phyloP scores from a whole-genome alignment of 257 asterid genomes.

The Phtheirospermum japonicum region DNA sequence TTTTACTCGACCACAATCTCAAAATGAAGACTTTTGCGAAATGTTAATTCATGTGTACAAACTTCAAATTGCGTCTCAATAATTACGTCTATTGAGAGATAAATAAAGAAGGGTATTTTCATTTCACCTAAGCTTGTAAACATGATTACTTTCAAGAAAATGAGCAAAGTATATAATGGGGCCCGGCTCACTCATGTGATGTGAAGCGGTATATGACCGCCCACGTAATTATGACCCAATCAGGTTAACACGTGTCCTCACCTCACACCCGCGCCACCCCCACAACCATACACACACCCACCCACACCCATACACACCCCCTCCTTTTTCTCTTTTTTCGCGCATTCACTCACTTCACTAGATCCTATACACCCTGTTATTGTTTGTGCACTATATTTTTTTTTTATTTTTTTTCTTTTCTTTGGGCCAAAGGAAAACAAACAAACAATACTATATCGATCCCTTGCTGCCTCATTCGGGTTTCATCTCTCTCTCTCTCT shows the following conservation, averaged over 20 bases:
- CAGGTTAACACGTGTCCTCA: not conserved
- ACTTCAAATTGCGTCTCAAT: no score
- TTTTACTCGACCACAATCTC: no score
- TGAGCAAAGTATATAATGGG: not conserved
- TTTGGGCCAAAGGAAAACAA: not conserved
- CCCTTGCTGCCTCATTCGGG: conserved; percentile 35
- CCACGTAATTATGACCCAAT: not conserved
- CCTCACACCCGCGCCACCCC: no score
- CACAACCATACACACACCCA: no score
- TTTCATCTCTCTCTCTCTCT: conserved; percentile 16
- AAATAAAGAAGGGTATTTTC: no score
- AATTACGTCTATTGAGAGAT: no score
- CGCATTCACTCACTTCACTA: conserved; percentile 29
- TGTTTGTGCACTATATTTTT: no score
- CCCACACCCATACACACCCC: no score
- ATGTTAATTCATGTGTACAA: no score
- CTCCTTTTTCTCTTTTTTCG: conserved; percentile 15
- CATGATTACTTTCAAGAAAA: not conserved
- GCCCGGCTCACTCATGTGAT: no score
- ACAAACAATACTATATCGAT: conserved; percentile 16
- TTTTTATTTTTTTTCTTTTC: not conserved
- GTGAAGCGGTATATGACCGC: not conserved
- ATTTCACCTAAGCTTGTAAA: no score
- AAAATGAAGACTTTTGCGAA: no score
- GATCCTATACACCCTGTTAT: conserved; percentile 28